These are phyloP conservation scores for Lonicera japonica DNA, from an alignment of 129 eudicot genomes.

Conservation along the genomic window DNA sequence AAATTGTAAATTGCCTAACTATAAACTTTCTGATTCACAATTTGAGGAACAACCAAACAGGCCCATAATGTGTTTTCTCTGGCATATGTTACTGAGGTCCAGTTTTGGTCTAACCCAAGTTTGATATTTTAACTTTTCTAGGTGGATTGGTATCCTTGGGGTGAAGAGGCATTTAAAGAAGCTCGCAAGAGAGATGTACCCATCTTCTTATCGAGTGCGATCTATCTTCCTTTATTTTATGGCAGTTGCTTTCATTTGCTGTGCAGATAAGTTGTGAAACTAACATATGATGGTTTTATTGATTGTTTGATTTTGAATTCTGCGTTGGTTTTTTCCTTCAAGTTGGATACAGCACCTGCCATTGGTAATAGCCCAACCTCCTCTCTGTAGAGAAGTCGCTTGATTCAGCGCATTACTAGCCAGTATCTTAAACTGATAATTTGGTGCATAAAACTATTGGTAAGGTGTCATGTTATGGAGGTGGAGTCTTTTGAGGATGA, in stretches of 20 bases:
- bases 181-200: slow-evolving; percentile 83
- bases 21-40: too few relatives aligned
- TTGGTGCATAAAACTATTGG: slow-evolving; percentile 4
- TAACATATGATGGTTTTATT: slow-evolving; percentile 15
- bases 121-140: slow-evolving; percentile 13
- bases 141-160: slow-evolving; percentile 99
- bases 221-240: too few relatives aligned
- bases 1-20: too few relatives aligned
- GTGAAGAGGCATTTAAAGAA: slow-evolving; percentile 83
- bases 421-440: not conserved
- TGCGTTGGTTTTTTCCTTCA: slow-evolving; percentile 14
- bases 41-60: too few relatives aligned
- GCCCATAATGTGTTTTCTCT: too few relatives aligned
- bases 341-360: slow-evolving; percentile 99
- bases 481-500: slow-evolving; percentile 94
- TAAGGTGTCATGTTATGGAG: slow-evolving; percentile 99
- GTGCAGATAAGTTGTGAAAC: slow-evolving; percentile 1
- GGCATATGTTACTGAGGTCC: too few relatives aligned
- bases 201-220: slow-evolving; percentile 77
- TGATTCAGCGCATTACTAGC: not conserved
- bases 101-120: too few relatives aligned
- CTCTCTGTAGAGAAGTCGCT: too few relatives aligned
- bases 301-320: slow-evolving; percentile 1
- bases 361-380: slow-evolving; percentile 56
- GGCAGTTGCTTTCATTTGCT: not conserved